Evolutionary conservation across 192 early-diverging fungal species (phyloP), one percentile per base, ranked within the genome.

Genomic region (Chytriomyces hyalinus): DNA sequence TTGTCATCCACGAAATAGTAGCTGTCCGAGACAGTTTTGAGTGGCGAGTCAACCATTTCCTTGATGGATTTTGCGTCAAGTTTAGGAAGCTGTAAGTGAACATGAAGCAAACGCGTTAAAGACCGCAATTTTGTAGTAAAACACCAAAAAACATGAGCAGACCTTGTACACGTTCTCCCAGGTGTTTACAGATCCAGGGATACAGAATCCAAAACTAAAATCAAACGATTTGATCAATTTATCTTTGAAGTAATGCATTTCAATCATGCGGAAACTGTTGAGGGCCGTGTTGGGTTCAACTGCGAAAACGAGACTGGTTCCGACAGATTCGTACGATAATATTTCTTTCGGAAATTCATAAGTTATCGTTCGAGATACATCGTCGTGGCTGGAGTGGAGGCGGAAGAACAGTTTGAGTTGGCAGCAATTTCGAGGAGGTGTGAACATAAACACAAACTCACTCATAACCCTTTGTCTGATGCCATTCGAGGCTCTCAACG

Each of bases 171-270:
- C 73, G 57, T 64, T 81, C 62, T 90, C 86, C 84, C 84, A 88
- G 0, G 82, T 87, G 67, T 90, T 90, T 28, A 85, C 76, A 61
- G 78, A 84, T 24, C 83, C 83, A 24, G 88, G 88, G 61, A 90
- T 89, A 77, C 88, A 87, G 73, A 88, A 90, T 50, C 88, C 88
- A 82, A 90, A 90, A 11, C 47, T 61, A 65, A 90, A 90, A 51
- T 90, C 88, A 77, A 87, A 90, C 5, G 79, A 81, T 60, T 88
- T 85, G 51, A 90, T 59, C 22, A 90, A 76, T 57, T 77, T 80
- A 67, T 82, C 79, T 61, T 80, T 81, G 59, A 86, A 90, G 73
- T 89, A 89, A 45, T 88, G 86, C 22, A 82, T 67, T 70, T 88
- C 86, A 65, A 65, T 65, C 88, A 90, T 90, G 44, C 88, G 75